These are phyloP conservation scores for Plasmodium reichenowi DNA, from an alignment of 169 alveolate species.

Conservation along the genomic window DNA sequence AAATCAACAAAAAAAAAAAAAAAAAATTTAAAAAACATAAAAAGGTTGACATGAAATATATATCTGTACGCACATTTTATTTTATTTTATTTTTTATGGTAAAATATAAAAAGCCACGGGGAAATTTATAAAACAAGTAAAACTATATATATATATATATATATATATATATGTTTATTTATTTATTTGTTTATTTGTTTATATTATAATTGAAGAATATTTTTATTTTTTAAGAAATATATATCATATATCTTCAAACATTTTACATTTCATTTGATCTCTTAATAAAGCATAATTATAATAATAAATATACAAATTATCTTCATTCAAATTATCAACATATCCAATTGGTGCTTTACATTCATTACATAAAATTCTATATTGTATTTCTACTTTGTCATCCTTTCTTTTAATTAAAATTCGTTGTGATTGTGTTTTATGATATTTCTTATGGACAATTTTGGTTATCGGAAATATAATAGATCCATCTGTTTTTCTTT, in stretches of 20 bases:
- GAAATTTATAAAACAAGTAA: no score
- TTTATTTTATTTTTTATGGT: no score
- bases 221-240: no score
- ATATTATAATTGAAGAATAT: no score
- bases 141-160: no score
- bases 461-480: constrained; percentile 57
- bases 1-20: no score
- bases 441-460: constrained; percentile 37
- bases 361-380: constrained; percentile 64
- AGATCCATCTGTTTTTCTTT: constrained; percentile 61
- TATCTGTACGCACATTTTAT: no score
- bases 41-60: no score
- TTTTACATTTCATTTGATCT: constrained; percentile 40
- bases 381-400: constrained; percentile 44
- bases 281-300: constrained; percentile 56
- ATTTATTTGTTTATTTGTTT: no score
- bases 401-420: constrained; percentile 43
- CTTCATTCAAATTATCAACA: constrained; percentile 19
- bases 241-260: constrained; percentile 16
- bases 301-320: constrained; percentile 47
- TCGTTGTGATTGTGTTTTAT: constrained; percentile 56
- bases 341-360: constrained; percentile 73
- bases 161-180: no score
- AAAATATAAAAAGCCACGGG: no score
- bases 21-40: no score